These are phyloP conservation scores for Mrakia gelida DNA, from an alignment of 768 basidiomycete genomes.

Conservation along the genomic window DNA sequence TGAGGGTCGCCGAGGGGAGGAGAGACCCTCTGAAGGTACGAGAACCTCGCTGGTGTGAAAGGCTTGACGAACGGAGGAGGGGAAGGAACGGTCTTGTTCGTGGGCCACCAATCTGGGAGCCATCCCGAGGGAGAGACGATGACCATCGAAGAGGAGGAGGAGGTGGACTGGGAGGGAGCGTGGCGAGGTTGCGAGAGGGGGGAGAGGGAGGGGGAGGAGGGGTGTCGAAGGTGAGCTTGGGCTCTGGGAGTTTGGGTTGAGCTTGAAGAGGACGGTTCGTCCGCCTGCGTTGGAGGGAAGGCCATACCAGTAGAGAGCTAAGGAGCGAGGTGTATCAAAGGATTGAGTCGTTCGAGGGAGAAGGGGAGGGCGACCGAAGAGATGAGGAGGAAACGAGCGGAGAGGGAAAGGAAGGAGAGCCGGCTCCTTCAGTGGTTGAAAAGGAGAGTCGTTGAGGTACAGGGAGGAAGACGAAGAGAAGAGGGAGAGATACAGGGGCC, in stretches of 20 bases:
- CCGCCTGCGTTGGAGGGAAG: not conserved
- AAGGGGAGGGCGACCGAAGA: not conserved
- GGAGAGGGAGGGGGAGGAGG: not conserved
- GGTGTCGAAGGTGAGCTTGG: not conserved
- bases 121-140: conserved; percentile 3
- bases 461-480: not conserved
- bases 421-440: not conserved
- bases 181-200: not conserved
- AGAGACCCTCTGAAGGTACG: not conserved
- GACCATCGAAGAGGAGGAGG: not conserved
- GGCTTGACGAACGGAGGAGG: not conserved
- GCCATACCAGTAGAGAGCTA: not conserved
- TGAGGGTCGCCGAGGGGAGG: not conserved
- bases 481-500: not conserved
- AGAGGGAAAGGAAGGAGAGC: no score
- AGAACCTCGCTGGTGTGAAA: not conserved
- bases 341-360: not conserved
- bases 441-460: no score
- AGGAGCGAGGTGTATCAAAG: not conserved
- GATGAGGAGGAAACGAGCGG: no score
- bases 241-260: no score
- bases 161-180: no score
- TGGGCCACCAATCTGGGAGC: not conserved
- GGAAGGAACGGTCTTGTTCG: not conserved
- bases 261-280: not conserved